A percentile compares a stretch with the other conserved stretches of the same genome.
Evolutionary conservation across 2,329 filamentous ascomycete genomes (phyloP).

Genomic region (Niveomyces coronatus): DNA sequence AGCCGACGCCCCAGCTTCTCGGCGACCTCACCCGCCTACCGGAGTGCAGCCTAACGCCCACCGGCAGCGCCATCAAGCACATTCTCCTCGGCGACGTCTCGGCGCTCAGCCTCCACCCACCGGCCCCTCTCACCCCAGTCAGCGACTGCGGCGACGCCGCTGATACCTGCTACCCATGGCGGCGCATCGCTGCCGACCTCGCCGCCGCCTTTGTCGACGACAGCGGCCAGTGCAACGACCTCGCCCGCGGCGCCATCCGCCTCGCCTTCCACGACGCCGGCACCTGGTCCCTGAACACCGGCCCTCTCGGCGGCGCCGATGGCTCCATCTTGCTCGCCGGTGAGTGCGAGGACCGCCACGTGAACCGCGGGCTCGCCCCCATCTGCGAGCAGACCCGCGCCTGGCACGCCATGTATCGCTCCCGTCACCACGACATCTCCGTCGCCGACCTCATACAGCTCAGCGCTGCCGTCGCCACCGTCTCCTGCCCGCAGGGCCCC

Average conservation of each 20-base stretch:
- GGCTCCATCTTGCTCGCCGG: slow-evolving; percentile 29
- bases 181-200: slow-evolving; percentile 28
- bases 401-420: slow-evolving; percentile 31
- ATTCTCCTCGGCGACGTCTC: slow-evolving; percentile 21
- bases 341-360: slow-evolving; percentile 24
- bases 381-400: slow-evolving; percentile 27
- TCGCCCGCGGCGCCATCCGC: slow-evolving; percentile 30
- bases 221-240: slow-evolving; percentile 27
- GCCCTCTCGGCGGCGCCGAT: slow-evolving; percentile 30
- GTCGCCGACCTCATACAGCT: slow-evolving; percentile 45
- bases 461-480: slow-evolving; percentile 35
- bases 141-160: no score
- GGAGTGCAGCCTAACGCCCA: slow-evolving; percentile 18
- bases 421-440: slow-evolving; percentile 26
- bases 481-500: slow-evolving; percentile 32
- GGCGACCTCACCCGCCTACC: slow-evolving; percentile 24
- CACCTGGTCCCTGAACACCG: slow-evolving; percentile 26
- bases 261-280: slow-evolving; percentile 36
- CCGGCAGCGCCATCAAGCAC: slow-evolving; percentile 23
- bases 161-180: slow-evolving; percentile 33
- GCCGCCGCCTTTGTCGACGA: slow-evolving; percentile 21
- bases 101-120: no score
- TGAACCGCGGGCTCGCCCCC: slow-evolving; percentile 36
- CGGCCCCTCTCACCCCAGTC: no score
- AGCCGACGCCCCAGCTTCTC: slow-evolving; percentile 13